phyloP scores from a whole-genome alignment of 2,329 filamentous ascomycete species.

The Shiraia bambusicola region DNA sequence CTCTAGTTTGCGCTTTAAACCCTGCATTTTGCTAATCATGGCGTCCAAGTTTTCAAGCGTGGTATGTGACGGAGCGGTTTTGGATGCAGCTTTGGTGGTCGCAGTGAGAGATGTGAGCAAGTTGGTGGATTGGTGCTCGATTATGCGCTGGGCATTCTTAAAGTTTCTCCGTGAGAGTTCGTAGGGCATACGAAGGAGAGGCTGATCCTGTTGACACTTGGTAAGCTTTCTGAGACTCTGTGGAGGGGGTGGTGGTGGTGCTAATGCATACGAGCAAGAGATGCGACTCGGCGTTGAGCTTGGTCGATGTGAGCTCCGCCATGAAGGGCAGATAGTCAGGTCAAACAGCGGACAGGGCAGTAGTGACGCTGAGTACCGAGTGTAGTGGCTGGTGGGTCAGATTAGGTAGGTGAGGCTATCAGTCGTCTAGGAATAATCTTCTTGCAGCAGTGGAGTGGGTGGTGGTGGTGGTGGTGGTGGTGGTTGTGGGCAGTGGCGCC shows the following conservation, averaged over 20 bases:
- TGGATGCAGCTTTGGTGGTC: slow-evolving; percentile 63
- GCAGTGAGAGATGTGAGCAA: slow-evolving; percentile 61
- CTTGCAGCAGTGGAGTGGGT: background rate
- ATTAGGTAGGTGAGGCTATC: no score
- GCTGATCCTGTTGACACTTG: slow-evolving; percentile 71
- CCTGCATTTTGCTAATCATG: slow-evolving; percentile 83
- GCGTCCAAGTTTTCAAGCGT: slow-evolving; percentile 78
- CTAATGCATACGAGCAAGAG: slow-evolving; percentile 69
- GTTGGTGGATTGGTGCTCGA: slow-evolving; percentile 69
- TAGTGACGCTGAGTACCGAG: no score
- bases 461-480: background rate
- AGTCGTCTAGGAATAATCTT: background rate
- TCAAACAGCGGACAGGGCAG: no score
- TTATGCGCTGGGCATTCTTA: slow-evolving; percentile 75
- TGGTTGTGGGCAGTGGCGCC: background rate
- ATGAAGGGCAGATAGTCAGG: slow-evolving; percentile 30
- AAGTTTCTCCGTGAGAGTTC: slow-evolving; percentile 94
- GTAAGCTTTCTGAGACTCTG: slow-evolving; percentile 1
- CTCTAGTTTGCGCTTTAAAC: slow-evolving; percentile 83
- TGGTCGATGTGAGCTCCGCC: slow-evolving; percentile 57
- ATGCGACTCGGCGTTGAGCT: slow-evolving; percentile 73
- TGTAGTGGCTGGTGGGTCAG: no score
- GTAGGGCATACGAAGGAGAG: slow-evolving; percentile 86
- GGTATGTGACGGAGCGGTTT: slow-evolving; percentile 37
- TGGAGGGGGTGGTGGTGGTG: background rate